Evolutionary conservation across 1,284 basidiomycete species (phyloP), one percentile per base, ranked within the genome.

Genomic region (Violaceomyces palustris): DNA sequence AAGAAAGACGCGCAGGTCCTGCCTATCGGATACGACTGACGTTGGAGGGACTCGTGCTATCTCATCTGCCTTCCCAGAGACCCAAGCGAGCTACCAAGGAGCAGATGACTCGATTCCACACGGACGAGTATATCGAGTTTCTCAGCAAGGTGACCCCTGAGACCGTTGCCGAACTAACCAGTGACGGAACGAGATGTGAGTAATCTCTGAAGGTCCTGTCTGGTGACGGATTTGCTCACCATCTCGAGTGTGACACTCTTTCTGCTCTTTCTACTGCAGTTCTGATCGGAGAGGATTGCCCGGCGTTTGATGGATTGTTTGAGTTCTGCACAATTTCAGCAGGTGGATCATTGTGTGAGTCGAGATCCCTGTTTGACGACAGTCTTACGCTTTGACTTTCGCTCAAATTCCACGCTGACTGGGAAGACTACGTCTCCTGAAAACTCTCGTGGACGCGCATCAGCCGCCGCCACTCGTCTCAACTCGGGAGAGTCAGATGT

Each of bases 261-360:
- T 8, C 18, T 23, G 24, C 21, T 26, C n/a, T 14, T 18, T 24
- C 17, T 28, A n/a, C 18, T 12, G n/a, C 46, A 54, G 51, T 61
- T 39, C 57, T 71, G 37, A 63, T 71, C 21, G 90, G 91, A 27
- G 91, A 97, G 50, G 93, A 98, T 73, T 97, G 96, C 67, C 93
- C 93, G 2, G 82, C 90, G 0, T 98, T 94, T 62, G 93, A 96
- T 60, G 94, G 93, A 0, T 77, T 98, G 0, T 98, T 92, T 64
- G 94, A 98, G 67, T 98, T 96, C 69, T 96, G 92, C 72, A 86
- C 89, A 2, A 93, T 97, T 45, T 93, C 89, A 0, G 91, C 93
- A 0, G 93, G 94, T 12, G 94, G 94, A 1, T 72, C 69, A 31
- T 58, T 72, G n/a, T n/a, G n/a, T n/a, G n/a, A n/a, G n/a, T n/a